These are phyloP conservation scores for Arthrobotrys musiformis DNA, from an alignment of 2,329 filamentous ascomycete genomes.

Conservation along the genomic window DNA sequence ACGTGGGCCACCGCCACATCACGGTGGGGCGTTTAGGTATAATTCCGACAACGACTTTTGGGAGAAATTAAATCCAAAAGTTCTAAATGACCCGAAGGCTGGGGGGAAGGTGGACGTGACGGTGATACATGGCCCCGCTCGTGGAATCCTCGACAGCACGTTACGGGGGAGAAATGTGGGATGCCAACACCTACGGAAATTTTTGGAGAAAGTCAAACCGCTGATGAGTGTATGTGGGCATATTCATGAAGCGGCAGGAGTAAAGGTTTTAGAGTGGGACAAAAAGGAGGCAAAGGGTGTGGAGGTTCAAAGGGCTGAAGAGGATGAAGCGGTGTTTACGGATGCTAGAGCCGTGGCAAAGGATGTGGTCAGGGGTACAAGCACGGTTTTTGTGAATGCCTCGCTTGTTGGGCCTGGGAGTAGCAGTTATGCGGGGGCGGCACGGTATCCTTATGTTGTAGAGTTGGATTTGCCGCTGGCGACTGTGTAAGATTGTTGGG, in stretches of 20 bases:
- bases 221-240: conserved; percentile 77
- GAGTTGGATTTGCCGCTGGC: conserved; percentile 35
- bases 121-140: conserved; percentile 76
- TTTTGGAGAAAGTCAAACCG: conserved; percentile 72
- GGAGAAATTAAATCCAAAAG: conserved; percentile 64
- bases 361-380: conserved; percentile 10
- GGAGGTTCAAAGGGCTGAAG: background rate
- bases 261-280: conserved; percentile 74
- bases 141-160: conserved; percentile 69
- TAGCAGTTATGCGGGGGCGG: conserved; percentile 23
- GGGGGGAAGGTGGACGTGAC: conserved; percentile 65
- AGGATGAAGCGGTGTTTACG: conserved; percentile 17
- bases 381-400: conserved; percentile 50
- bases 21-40: conserved; percentile 43
- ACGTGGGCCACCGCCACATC: conserved; percentile 19
- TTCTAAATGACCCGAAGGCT: background rate
- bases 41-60: background rate
- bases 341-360: conserved; percentile 9
- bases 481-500: background rate
- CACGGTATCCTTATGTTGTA: conserved; percentile 33
- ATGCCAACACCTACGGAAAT: conserved; percentile 70
- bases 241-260: conserved; percentile 75
- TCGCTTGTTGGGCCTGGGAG: conserved; percentile 27
- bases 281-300: conserved; percentile 51
- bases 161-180: conserved; percentile 65